phyloP scores from a whole-genome alignment of 148 eudicot genomes.

The Amaranthus palmeri region DNA sequence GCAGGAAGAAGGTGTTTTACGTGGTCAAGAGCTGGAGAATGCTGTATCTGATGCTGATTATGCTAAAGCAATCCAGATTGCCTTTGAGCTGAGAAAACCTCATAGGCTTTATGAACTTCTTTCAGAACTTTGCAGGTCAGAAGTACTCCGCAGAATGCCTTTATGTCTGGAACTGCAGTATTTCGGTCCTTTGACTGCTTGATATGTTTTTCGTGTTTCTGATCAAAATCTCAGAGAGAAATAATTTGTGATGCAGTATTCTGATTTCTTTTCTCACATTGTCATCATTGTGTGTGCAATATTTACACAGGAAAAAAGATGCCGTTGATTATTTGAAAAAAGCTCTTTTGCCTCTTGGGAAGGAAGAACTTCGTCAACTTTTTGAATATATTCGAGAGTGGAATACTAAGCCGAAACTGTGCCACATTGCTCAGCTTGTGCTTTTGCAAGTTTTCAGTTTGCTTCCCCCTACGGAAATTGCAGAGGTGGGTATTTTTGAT shows the following conservation, averaged over 20 bases:
- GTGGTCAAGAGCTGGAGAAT: conserved; percentile 91
- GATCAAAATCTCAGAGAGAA: background rate
- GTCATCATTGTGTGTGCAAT: conserved; percentile 8
- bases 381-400: conserved; percentile 90
- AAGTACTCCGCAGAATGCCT: background rate
- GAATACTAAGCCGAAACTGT: conserved; percentile 93
- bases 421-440: conserved; percentile 84
- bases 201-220: background rate
- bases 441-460: conserved; percentile 70
- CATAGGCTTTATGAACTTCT: conserved; percentile 86
- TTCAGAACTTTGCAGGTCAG: conserved; percentile 71
- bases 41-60: conserved; percentile 83
- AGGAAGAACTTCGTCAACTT: conserved; percentile 63
- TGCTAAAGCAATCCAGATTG: conserved; percentile 78
- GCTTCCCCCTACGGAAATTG: conserved; percentile 75
- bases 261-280: background rate
- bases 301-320: conserved; percentile 47
- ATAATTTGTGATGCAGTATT: background rate
- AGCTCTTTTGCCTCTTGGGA: conserved; percentile 58
- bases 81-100: conserved; percentile 89
- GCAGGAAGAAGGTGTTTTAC: conserved; percentile 86
- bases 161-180: background rate
- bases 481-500: conserved; percentile 50
- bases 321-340: conserved; percentile 48
- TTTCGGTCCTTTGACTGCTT: background rate